Evolutionary conservation across 208 protist genomes (phyloP).

Genomic region (Acanthamoeba royreba): DNA sequence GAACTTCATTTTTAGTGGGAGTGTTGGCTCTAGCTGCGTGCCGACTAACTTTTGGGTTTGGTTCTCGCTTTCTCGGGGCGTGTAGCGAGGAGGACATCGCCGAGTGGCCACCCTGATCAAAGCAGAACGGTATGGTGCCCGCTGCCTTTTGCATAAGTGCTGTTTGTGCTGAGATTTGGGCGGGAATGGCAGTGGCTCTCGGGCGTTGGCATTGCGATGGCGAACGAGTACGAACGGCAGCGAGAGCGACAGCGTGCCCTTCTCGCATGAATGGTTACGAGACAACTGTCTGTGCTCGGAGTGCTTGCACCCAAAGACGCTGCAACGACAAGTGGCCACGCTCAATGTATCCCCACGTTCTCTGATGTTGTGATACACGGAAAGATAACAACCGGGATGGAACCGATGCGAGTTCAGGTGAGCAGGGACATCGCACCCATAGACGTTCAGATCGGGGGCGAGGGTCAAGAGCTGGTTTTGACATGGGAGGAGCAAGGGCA

Average conservation of each 20-base stretch:
- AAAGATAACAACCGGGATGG: neutral
- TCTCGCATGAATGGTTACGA: neutral
- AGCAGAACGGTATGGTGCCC: neutral
- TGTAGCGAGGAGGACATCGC: neutral
- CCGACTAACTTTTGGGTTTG: no score
- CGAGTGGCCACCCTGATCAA: neutral
- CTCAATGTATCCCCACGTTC: neutral
- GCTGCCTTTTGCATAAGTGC: no score
- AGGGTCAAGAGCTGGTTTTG: neutral
- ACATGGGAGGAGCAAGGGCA: neutral
- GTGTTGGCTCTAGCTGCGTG: no score
- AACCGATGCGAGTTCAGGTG: neutral
- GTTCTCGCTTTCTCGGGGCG: no score
- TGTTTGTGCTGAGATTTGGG: no score
- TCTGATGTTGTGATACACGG: neutral
- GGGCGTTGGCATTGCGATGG: neutral
- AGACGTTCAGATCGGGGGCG: neutral
- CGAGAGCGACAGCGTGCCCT: neutral
- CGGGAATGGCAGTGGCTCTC: neutral
- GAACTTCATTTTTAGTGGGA: no score
- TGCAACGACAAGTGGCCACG: conserved; percentile 31
- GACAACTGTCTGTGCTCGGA: conserved; percentile 31
- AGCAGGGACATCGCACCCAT: neutral
- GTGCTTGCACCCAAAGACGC: conserved; percentile 25
- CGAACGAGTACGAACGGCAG: neutral